Evolutionary conservation across 2,329 filamentous ascomycete genomes (phyloP).

Genomic region (Proliferodiscus dingleyae): DNA sequence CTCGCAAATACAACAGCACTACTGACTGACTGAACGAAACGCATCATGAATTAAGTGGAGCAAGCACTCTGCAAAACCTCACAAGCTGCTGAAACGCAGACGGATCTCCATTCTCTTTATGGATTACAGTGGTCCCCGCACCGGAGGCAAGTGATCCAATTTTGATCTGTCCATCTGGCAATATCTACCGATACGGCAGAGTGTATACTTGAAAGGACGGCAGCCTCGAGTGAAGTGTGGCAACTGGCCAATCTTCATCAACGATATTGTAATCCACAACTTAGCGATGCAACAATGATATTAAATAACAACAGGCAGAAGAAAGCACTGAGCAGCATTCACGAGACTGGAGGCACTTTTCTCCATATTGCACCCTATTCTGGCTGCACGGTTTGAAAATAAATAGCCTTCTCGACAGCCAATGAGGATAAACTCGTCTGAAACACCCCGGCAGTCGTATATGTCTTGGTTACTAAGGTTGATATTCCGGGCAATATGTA

Average conservation of each 20-base stretch:
- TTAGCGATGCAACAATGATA: not conserved
- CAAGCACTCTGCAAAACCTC: not conserved
- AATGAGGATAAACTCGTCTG: not conserved
- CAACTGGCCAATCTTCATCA: slow-evolving; percentile 1
- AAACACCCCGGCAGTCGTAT: not conserved
- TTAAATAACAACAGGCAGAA: not conserved
- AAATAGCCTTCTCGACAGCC: not conserved
- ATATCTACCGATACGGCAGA: not conserved
- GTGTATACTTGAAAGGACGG: not conserved
- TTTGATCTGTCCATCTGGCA: not conserved
- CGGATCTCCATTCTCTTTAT: not conserved
- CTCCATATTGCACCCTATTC: not conserved
- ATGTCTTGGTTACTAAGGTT: not conserved
- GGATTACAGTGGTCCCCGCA: not conserved
- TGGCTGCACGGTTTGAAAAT: not conserved
- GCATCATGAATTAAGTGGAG: slow-evolving; percentile 1
- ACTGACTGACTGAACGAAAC: not conserved
- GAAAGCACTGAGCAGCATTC: not conserved
- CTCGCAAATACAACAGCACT: not conserved
- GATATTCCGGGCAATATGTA: not conserved
- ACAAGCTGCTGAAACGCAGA: not conserved
- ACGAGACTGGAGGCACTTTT: slow-evolving; percentile 1
- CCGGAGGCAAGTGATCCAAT: not conserved
- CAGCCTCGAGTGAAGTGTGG: not conserved
- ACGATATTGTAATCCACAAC: not conserved